Evolutionary conservation across 495 filamentous ascomycete species (phyloP).

Genomic region (Pyrenopolyporus hunteri): DNA sequence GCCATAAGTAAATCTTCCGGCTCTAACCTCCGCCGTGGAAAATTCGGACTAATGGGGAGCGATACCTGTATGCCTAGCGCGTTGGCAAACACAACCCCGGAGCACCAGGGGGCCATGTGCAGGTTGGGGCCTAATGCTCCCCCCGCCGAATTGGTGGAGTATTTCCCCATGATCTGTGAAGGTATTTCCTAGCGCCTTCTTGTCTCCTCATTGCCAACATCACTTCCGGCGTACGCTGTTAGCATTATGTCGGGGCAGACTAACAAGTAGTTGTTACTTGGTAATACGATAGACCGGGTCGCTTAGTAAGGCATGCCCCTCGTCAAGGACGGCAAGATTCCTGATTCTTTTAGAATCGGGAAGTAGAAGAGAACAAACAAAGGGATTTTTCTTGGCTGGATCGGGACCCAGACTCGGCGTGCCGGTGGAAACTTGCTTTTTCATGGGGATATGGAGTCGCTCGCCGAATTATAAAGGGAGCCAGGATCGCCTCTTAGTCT

Average conservation of each 20-base stretch:
- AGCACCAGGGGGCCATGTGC: neutral
- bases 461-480: conserved; percentile 6
- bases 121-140: conserved; percentile 16
- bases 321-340: neutral
- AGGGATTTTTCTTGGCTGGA: conserved; percentile 19
- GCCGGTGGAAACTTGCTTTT: conserved; percentile 5
- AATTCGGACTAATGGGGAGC: conserved; percentile 28
- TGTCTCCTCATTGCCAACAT: conserved; percentile 21
- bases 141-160: conserved; percentile 27
- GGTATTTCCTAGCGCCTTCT: conserved; percentile 11
- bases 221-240: conserved; percentile 12
- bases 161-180: conserved; percentile 1
- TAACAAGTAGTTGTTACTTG: neutral
- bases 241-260: neutral
- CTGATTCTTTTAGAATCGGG: neutral
- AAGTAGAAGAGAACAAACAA: conserved; percentile 15
- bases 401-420: neutral
- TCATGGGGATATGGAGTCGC: neutral
- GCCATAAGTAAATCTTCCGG: conserved; percentile 23
- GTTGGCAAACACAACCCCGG: conserved; percentile 5
- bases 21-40: neutral
- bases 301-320: conserved; percentile 7
- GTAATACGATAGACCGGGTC: neutral
- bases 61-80: no score
- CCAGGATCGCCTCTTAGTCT: neutral